A percentile compares a stretch with the other conserved stretches of the same genome.
Conservation (phyloP, 2,329 filamentous ascomycete genomes). For the Pseudogymnoascus sp. region DNA sequence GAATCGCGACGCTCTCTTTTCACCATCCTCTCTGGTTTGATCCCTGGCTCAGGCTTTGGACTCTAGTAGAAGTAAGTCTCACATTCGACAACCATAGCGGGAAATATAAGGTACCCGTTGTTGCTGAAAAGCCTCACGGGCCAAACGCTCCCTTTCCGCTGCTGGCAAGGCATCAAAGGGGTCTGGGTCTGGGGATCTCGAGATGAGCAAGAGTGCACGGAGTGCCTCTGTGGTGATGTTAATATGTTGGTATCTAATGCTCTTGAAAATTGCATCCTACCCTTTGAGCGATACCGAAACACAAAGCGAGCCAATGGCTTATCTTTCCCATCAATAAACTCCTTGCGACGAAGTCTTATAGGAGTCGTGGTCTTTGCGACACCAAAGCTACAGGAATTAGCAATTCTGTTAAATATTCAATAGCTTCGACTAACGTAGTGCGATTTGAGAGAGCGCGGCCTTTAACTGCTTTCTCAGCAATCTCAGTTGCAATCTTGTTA, state of each 20-base stretch:
- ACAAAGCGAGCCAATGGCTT: no score
- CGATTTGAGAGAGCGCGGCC: neutral
- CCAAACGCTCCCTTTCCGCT: neutral
- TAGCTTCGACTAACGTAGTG: neutral
- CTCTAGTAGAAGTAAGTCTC: neutral
- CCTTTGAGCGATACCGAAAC: conserved; percentile 21
- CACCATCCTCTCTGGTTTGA: neutral
- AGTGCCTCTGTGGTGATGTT: conserved; percentile 16
- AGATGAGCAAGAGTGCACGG: conserved; percentile 17
- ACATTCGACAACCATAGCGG: neutral
- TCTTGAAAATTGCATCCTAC: conserved; percentile 11
- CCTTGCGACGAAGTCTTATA: no score
- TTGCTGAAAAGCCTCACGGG: neutral
- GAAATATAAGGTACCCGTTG: neutral
- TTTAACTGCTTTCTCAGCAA: neutral
- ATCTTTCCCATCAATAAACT: no score
- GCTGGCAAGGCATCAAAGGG: neutral
- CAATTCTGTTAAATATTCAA: no score
- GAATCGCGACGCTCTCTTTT: neutral
- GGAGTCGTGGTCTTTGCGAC: no score
- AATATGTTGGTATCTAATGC: neutral
- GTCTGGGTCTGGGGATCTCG: conserved; percentile 15
- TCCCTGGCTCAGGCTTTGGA: neutral
- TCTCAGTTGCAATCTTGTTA: neutral
- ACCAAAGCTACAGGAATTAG: no score